Conservation (phyloP, 1,284 basidiomycete species). For the Moesziomyces sp. region DNA sequence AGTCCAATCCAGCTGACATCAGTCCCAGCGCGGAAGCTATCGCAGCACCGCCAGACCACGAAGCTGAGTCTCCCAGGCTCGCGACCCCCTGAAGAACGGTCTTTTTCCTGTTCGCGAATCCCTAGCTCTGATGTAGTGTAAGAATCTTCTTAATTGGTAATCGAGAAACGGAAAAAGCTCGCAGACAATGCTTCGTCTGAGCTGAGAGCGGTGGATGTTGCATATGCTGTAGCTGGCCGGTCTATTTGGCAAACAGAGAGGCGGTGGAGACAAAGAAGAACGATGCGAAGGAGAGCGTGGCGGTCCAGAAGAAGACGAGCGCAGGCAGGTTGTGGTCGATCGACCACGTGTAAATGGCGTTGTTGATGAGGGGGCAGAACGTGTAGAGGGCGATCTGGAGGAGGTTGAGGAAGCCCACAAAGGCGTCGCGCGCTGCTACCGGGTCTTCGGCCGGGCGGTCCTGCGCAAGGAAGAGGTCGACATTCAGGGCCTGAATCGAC, state of each 20-base stretch:
- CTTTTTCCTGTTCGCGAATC: no score
- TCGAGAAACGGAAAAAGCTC: no score
- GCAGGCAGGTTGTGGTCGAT: constrained; percentile 20
- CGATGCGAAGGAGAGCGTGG: constrained; percentile 5
- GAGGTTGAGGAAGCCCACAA: constrained; percentile 32
- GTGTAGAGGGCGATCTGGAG: constrained; percentile 7
- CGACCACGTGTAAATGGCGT: constrained; percentile 29
- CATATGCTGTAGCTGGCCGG: not conserved
- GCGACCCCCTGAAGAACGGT: not conserved
- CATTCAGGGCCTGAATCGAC: constrained; percentile 29
- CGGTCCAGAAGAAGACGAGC: constrained; percentile 32
- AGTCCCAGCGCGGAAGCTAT: not conserved
- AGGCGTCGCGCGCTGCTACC: constrained; percentile 34
- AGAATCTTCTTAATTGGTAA: no score
- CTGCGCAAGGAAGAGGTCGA: constrained; percentile 42
- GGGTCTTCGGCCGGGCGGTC: constrained; percentile 24
- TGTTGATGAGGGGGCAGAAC: constrained; percentile 34
- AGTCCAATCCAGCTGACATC: not conserved
- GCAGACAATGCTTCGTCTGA: not conserved
- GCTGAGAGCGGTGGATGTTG: not conserved
- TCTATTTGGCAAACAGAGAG: constrained; percentile 5
- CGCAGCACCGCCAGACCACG: not conserved
- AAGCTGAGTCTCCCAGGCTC: not conserved
- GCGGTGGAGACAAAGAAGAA: constrained; percentile 14
- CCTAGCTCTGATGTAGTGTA: no score